These are phyloP conservation scores for Suillus discolor DNA, from an alignment of 768 basidiomycete species.

Conservation along the genomic window DNA sequence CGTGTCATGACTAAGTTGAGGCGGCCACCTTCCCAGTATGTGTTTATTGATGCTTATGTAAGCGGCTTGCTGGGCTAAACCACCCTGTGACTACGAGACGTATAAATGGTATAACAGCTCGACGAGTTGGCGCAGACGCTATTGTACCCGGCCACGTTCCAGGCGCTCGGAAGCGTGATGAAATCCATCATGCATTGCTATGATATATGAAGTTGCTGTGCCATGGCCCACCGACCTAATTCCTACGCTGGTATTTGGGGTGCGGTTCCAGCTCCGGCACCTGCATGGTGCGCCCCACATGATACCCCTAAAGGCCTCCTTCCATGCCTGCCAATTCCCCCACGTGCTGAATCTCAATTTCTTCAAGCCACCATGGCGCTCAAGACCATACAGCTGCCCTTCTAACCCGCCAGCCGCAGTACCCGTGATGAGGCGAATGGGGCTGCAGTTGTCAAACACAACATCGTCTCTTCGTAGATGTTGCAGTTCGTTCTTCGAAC, in stretches of 20 bases:
- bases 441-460: background rate
- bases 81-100: background rate
- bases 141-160: background rate
- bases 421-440: conserved; percentile 5
- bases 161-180: background rate
- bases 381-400: background rate
- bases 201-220: background rate
- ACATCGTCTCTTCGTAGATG: background rate
- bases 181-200: background rate
- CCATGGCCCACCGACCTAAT: background rate
- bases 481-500: background rate
- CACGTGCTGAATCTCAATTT: background rate
- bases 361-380: background rate
- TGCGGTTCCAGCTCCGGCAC: background rate
- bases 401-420: background rate
- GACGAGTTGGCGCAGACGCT: background rate
- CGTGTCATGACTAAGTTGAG: background rate
- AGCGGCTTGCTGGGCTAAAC: background rate
- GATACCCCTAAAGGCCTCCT: background rate
- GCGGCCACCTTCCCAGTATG: background rate
- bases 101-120: background rate
- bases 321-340: background rate
- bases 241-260: background rate
- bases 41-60: background rate
- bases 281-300: background rate